Evolutionary conservation across 768 basidiomycete genomes (phyloP).

Genomic region (Rubroboletus pulcherrimus): DNA sequence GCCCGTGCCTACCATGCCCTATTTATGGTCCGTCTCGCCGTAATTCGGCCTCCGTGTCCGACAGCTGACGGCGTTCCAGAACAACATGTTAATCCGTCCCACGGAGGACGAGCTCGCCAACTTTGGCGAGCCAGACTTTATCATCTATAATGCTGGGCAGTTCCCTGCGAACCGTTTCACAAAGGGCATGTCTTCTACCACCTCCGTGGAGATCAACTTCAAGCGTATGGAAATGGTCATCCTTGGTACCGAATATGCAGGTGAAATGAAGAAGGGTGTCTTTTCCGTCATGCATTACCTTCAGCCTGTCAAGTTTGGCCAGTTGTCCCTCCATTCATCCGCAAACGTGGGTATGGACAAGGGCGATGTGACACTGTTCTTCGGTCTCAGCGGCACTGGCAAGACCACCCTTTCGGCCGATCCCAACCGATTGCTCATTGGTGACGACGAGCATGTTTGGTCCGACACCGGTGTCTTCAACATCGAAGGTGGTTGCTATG

Average conservation of each 20-base stretch:
- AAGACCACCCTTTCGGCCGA: slow-evolving; percentile 99
- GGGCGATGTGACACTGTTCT: slow-evolving; percentile 96
- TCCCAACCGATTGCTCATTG: slow-evolving; percentile 88
- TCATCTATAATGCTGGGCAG: slow-evolving; percentile 99
- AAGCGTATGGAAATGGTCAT: slow-evolving; percentile 99
- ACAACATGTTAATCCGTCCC: slow-evolving; percentile 99
- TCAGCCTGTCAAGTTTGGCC: slow-evolving; percentile 97
- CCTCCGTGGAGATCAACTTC: slow-evolving; percentile 99
- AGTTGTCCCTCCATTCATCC: slow-evolving; percentile 95
- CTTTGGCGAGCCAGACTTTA: slow-evolving; percentile 98
- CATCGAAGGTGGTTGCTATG: slow-evolving; percentile 99
- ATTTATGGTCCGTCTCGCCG: slow-evolving; percentile 74
- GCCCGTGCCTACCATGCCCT: slow-evolving; percentile 97
- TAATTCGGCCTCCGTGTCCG: slow-evolving; percentile 2
- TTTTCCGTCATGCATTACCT: slow-evolving; percentile 99
- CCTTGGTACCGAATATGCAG: slow-evolving; percentile 95
- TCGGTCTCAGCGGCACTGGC: slow-evolving; percentile 96
- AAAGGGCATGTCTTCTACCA: slow-evolving; percentile 98
- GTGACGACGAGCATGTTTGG: slow-evolving; percentile 99
- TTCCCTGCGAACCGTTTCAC: slow-evolving; percentile 99
- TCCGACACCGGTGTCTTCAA: slow-evolving; percentile 98
- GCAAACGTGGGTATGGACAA: slow-evolving; percentile 91
- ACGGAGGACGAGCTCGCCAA: slow-evolving; percentile 89
- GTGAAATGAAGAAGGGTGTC: slow-evolving; percentile 99
- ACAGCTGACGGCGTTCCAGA: slow-evolving; percentile 40